Evolutionary conservation across 768 basidiomycete species (phyloP).

Genomic region (Russula olivacea): DNA sequence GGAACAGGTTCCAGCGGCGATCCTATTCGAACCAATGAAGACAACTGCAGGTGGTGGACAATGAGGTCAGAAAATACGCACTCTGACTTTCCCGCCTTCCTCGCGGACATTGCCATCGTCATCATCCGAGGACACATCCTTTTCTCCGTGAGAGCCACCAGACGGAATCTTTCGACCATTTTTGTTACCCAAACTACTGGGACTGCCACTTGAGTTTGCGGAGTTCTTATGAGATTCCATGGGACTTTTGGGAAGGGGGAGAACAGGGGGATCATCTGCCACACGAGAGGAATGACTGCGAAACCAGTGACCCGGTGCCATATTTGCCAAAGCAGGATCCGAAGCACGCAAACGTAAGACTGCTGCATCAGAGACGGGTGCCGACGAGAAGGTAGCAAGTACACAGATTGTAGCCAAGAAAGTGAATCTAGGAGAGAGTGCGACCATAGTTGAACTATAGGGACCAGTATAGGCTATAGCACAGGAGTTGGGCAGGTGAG

Average conservation of each 20-base stretch:
- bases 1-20: conserved; percentile 23
- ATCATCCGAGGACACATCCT: not conserved
- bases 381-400: conserved; percentile 39
- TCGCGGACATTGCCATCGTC: not conserved
- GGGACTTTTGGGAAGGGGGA: conserved; percentile 10
- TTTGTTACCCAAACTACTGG: not conserved
- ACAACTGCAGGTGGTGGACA: not conserved
- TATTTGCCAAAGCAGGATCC: not conserved
- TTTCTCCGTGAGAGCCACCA: not conserved
- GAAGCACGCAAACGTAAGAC: conserved; percentile 29
- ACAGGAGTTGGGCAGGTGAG: not conserved
- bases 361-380: conserved; percentile 38
- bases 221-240: not conserved
- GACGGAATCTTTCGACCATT: not conserved
- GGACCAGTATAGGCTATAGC: not conserved
- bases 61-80: not conserved
- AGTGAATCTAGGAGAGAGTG: conserved; percentile 44
- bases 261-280: not conserved
- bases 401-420: conserved; percentile 42
- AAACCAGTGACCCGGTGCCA: not conserved
- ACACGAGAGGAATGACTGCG: not conserved
- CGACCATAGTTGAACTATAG: conserved; percentile 39
- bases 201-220: not conserved
- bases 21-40: conserved; percentile 6
- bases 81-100: conserved; percentile 15